Evolutionary conservation across 805 yeast species (phyloP).

Genomic region (Candida incommunis): DNA sequence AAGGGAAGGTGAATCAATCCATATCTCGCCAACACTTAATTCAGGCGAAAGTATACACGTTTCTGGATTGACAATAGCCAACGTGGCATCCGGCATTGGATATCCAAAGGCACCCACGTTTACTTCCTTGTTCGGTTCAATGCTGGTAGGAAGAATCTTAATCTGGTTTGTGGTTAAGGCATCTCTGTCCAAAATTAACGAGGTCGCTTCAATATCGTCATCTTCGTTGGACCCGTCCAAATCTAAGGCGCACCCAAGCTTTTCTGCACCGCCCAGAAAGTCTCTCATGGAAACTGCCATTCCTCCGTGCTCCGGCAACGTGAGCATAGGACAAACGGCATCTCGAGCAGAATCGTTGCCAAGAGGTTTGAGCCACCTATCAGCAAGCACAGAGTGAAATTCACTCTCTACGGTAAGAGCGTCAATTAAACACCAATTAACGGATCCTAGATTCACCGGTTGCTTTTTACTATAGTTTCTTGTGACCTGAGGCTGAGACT

Average conservation of each 20-base stretch:
- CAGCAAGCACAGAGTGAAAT: conserved; percentile 74
- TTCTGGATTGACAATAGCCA: conserved; percentile 92
- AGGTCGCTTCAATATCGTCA: conserved; percentile 39
- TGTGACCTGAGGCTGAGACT: conserved; percentile 74
- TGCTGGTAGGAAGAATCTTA: conserved; percentile 2
- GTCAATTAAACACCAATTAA: conserved; percentile 82
- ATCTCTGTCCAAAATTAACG: conserved; percentile 57
- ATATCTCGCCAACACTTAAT: conserved; percentile 84
- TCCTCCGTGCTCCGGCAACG: conserved; percentile 90
- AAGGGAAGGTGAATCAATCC: conserved; percentile 91
- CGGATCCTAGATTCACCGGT: conserved; percentile 61
- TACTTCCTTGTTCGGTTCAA: conserved; percentile 33
- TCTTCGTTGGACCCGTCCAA: conserved; percentile 20
- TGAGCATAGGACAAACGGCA: conserved; percentile 77
- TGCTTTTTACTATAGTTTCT: conserved; percentile 64
- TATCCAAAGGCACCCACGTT: conserved; percentile 87
- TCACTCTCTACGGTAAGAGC: conserved; percentile 87
- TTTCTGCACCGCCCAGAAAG: conserved; percentile 65
- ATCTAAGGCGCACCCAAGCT: conserved; percentile 36
- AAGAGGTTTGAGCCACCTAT: conserved; percentile 79
- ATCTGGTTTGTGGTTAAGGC: conserved; percentile 51
- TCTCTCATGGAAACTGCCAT: conserved; percentile 86
- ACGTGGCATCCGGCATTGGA: conserved; percentile 86
- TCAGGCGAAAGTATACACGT: conserved; percentile 58
- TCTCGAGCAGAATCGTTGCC: conserved; percentile 68